Conservation (phyloP, 2,329 filamentous ascomycete species). For the Claviceps pusilla region DNA sequence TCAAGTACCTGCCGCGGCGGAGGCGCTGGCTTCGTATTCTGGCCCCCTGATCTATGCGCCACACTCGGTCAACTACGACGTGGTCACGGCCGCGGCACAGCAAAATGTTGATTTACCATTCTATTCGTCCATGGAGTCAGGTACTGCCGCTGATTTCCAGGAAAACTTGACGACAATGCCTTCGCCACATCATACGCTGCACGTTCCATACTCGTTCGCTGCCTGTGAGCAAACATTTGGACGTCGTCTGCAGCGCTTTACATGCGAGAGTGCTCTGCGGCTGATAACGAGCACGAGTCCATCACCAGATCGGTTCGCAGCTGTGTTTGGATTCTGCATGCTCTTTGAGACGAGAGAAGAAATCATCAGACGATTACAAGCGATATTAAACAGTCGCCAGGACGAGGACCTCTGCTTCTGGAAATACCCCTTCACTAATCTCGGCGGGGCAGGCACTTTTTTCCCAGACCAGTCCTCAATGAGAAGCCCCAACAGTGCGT, state of each 20-base stretch:
- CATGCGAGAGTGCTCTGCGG: slow-evolving; percentile 46
- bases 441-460: slow-evolving; percentile 55
- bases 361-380: slow-evolving; percentile 28
- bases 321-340: slow-evolving; percentile 55
- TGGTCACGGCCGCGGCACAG: slow-evolving; percentile 34
- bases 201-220: slow-evolving; percentile 39
- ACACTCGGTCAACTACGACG: slow-evolving; percentile 24
- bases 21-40: neutral
- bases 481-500: neutral
- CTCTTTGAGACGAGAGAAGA: slow-evolving; percentile 38
- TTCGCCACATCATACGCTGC: slow-evolving; percentile 21
- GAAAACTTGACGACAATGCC: slow-evolving; percentile 8
- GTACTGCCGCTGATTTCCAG: slow-evolving; percentile 6
- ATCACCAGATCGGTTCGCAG: slow-evolving; percentile 31
- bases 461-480: slow-evolving; percentile 23
- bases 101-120: slow-evolving; percentile 41
- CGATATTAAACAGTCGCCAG: slow-evolving; percentile 17
- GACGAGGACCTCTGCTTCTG: slow-evolving; percentile 39
- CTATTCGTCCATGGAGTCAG: slow-evolving; percentile 12
- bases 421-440: slow-evolving; percentile 45
- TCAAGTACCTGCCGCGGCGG: neutral
- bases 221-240: slow-evolving; percentile 54
- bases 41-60: slow-evolving; percentile 5
- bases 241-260: slow-evolving; percentile 51
- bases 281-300: slow-evolving; percentile 38